phyloP scores from a whole-genome alignment of 208 protist species.

The Wallacemonas sp. region DNA sequence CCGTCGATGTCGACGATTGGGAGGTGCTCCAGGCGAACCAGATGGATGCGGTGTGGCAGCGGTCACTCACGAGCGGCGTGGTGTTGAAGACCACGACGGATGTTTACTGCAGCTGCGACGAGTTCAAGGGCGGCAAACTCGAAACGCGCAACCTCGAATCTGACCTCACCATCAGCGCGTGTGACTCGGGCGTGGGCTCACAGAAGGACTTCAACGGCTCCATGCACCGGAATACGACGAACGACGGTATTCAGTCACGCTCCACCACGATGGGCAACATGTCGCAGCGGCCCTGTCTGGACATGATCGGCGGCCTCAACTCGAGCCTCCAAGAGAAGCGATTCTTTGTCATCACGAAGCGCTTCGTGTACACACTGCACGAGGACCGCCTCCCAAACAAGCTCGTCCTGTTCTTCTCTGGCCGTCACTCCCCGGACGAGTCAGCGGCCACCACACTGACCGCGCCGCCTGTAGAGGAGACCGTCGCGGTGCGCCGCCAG shows the following conservation, averaged over 20 bases:
- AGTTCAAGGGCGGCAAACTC: background rate
- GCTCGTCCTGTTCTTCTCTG: constrained; percentile 62
- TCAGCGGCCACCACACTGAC: constrained; percentile 31
- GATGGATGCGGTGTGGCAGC: constrained; percentile 71
- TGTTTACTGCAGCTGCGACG: constrained; percentile 59
- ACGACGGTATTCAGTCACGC: background rate
- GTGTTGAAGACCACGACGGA: constrained; percentile 65
- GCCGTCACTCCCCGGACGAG: constrained; percentile 40
- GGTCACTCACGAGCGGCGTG: constrained; percentile 65
- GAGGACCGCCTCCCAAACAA: constrained; percentile 47
- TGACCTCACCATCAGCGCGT: constrained; percentile 14
- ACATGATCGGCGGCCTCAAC: constrained; percentile 16
- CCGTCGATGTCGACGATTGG: constrained; percentile 74
- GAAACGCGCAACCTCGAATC: background rate
- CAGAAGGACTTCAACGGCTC: constrained; percentile 10
- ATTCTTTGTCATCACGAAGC: constrained; percentile 64
- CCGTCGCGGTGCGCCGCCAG: constrained; percentile 22
- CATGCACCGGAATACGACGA: background rate
- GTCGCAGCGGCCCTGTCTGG: background rate
- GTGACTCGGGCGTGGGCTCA: constrained; percentile 1
- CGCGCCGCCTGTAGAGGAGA: constrained; percentile 19
- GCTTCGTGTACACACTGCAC: constrained; percentile 54
- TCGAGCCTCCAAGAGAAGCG: constrained; percentile 21
- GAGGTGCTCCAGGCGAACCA: constrained; percentile 54
- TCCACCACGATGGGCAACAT: background rate